Base-by-base conservation (phyloP, 352 stramenopile species). In the Globisporangium emineosum region DNA sequence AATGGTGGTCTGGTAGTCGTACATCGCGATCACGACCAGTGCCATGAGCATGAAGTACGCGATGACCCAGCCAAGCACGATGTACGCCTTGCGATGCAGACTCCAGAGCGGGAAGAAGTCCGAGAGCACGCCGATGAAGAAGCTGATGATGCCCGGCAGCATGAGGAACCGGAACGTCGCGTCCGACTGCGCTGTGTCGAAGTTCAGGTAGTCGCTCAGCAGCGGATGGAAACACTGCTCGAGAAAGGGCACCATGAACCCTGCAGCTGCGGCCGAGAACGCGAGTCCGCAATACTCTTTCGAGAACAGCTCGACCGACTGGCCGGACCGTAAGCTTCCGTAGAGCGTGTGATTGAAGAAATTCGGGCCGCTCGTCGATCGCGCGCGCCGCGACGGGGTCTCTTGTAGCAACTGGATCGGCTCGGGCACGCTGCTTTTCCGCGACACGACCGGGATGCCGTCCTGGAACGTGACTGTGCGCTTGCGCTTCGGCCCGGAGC, bases 261-360 rank as follows among this genome's bases (percentile, higher is more conserved):
- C 84, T 3, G 73, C 67, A 1, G 77, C 80, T 2, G 69, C 77
- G 0, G 78, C 81, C 0, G 81, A 89, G 62, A 89, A 78, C 5
- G 76, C 76, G 5, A 93, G 64, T 2, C 84, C 84, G 23, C 75
- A 83, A 50, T 82, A 93, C 1, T 88, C 76, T 37, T 72, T 67
- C 17, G 79, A 86, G 62, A 89, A 89, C 19, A 86, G 66, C 15
- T 89, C 76, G 0, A 78, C 83, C 1, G 80, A 64, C 23, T 76
- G 70, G 17, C 83, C 83, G 3, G 78, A 63, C 3, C 81, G 75
- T 40, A 92, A 65, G 70, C 81, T 90, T 9, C 83, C 79, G 54
- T 92, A 92, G 19, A 92, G 66, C 32, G 80, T 78, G 60, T 92
- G 81, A 62, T 92, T 90, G 62, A 90, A 90, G 47, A 90, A 80